Percentiles rank a stretch among this genome's conserved stretches.
Evolutionary conservation across 371 early-diverging fungal species (phyloP).

Genomic region (Syncephalis plumigaleata): DNA sequence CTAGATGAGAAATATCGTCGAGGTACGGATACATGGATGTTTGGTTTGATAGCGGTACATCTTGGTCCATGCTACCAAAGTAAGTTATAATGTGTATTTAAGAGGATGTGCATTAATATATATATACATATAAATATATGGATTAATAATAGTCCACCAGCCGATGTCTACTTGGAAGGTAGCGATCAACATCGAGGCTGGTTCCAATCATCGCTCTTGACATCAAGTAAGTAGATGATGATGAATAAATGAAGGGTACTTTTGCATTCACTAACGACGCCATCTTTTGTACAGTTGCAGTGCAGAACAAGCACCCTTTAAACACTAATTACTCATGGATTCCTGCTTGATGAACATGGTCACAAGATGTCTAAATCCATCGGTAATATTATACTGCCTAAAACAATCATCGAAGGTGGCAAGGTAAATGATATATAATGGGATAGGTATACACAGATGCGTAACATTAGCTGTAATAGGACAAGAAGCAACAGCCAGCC

Average conservation of each 20-base stretch:
- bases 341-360: slow-evolving; percentile 77
- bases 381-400: slow-evolving; percentile 78
- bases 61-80: slow-evolving; percentile 47
- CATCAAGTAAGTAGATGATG: slow-evolving; percentile 29
- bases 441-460: neutral
- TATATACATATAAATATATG: neutral
- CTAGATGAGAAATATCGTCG: slow-evolving; percentile 22
- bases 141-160: slow-evolving; percentile 19
- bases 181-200: slow-evolving; percentile 95
- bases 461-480: neutral
- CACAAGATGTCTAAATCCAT: slow-evolving; percentile 90
- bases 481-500: slow-evolving; percentile 27
- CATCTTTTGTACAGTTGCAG: slow-evolving; percentile 33
- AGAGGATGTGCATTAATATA: neutral
- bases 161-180: slow-evolving; percentile 88
- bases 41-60: slow-evolving; percentile 88
- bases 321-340: slow-evolving; percentile 84
- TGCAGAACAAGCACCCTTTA: slow-evolving; percentile 67
- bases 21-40: slow-evolving; percentile 87
- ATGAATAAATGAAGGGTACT: neutral
- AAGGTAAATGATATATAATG: slow-evolving; percentile 15
- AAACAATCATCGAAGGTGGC: slow-evolving; percentile 46
- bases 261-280: neutral
- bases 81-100: slow-evolving; percentile 3
- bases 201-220: slow-evolving; percentile 90